Percentiles rank a stretch among this genome's conserved stretches.
phyloP scores from a whole-genome alignment of 2,329 filamentous ascomycete species.

The Kalmusia sp. region DNA sequence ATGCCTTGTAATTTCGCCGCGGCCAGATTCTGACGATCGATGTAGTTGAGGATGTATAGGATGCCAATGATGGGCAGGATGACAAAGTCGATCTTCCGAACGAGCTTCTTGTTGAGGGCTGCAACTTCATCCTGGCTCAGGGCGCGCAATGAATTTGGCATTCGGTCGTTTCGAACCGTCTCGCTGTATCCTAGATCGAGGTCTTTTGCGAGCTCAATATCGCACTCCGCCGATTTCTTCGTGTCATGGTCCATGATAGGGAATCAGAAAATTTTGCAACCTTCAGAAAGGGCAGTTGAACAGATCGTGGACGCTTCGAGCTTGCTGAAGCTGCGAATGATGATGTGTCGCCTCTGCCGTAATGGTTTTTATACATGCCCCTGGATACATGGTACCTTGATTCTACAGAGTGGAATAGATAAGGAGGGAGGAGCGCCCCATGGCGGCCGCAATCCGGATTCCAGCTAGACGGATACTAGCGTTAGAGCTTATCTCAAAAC shows the following conservation, averaged over 20 bases:
- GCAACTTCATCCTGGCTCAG: slow-evolving; percentile 24
- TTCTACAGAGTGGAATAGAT: background rate
- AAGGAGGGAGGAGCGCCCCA: slow-evolving; percentile 9
- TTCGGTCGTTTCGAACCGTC: slow-evolving; percentile 8
- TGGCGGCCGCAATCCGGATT: background rate
- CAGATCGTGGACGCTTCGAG: background rate
- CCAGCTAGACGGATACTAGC: slow-evolving; percentile 4
- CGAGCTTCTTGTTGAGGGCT: slow-evolving; percentile 22
- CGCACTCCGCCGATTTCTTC: slow-evolving; percentile 5
- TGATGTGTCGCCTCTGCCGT: background rate
- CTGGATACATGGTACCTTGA: background rate
- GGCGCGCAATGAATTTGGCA: slow-evolving; percentile 22
- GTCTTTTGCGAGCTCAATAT: slow-evolving; percentile 10
- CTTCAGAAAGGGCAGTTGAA: background rate
- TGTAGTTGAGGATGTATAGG: slow-evolving; percentile 29
- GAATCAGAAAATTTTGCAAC: background rate
- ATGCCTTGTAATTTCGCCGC: slow-evolving; percentile 28
- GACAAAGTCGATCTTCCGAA: slow-evolving; percentile 24
- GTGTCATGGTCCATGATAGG: slow-evolving; percentile 9
- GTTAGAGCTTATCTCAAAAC: background rate
- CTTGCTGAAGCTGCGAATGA: background rate
- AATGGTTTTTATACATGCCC: slow-evolving; percentile 1
- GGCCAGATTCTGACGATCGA: slow-evolving; percentile 28
- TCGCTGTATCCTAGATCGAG: background rate
- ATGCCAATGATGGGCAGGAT: slow-evolving; percentile 26